phyloP scores from a whole-genome alignment of 768 basidiomycete species.

The Boletus sp. region DNA sequence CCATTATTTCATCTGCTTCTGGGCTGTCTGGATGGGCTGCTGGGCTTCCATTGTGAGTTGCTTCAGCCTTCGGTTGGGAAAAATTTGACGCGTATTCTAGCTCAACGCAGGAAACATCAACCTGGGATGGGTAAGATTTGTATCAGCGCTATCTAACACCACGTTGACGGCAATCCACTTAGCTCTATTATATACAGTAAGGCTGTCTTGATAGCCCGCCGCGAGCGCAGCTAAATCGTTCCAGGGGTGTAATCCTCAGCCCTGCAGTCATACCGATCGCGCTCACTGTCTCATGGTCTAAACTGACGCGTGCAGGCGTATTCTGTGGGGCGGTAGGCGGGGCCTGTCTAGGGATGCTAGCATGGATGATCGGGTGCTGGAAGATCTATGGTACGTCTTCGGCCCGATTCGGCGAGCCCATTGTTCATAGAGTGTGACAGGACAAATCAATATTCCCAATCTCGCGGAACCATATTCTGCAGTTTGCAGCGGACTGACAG shows the following conservation, averaged over 20 bases:
- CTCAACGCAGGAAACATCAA: constrained; percentile 45
- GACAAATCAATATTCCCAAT: constrained; percentile 35
- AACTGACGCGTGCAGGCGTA: constrained; percentile 40
- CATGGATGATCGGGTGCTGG: constrained; percentile 53
- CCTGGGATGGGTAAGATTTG: constrained; percentile 42
- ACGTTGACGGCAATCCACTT: constrained; percentile 1
- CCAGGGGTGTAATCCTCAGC: constrained; percentile 47
- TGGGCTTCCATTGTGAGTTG: constrained; percentile 38
- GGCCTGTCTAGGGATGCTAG: constrained; percentile 42
- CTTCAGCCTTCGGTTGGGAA: neutral
- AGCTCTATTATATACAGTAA: constrained; percentile 49
- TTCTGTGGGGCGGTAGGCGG: constrained; percentile 42
- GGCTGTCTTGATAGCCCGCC: neutral
- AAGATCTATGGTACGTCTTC: constrained; percentile 42
- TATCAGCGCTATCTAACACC: neutral
- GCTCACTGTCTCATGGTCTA: constrained; percentile 47
- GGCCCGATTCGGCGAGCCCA: neutral
- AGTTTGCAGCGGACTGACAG: constrained; percentile 38
- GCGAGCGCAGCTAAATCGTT: neutral
- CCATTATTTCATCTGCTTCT: constrained; percentile 41
- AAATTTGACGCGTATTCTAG: constrained; percentile 21
- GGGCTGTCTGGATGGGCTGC: constrained; percentile 45
- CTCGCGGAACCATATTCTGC: constrained; percentile 41
- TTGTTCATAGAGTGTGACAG: constrained; percentile 14
- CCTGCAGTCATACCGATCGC: constrained; percentile 52